Percentiles rank a stretch among this genome's conserved stretches.
These are phyloP conservation scores for Biscogniauxia sp. DNA, from an alignment of 2,329 filamentous ascomycete species.

Conservation along the genomic window DNA sequence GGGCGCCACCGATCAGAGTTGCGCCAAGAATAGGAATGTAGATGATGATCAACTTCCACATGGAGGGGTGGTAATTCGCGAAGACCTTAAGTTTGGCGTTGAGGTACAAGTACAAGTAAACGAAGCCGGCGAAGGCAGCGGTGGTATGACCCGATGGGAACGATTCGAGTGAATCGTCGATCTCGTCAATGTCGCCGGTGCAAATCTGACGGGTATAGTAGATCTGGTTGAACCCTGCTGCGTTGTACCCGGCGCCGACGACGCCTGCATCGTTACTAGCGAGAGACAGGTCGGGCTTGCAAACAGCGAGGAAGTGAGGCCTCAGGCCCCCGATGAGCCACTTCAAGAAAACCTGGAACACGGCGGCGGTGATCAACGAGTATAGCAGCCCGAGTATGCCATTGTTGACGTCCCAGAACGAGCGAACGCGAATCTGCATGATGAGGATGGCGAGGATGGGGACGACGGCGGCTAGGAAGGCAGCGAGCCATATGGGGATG, in stretches of 20 bases:
- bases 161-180: conserved; percentile 68
- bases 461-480: conserved; percentile 61
- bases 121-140: conserved; percentile 69
- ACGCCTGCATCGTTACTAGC: conserved; percentile 41
- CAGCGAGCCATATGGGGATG: conserved; percentile 68
- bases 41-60: conserved; percentile 69
- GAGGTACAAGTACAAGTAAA: conserved; percentile 70
- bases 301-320: conserved; percentile 71
- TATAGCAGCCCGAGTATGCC: conserved; percentile 68
- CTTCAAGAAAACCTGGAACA: conserved; percentile 76
- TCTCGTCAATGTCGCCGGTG: conserved; percentile 61
- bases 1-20: conserved; percentile 63
- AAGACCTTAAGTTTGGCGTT: conserved; percentile 79
- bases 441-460: conserved; percentile 64
- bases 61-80: conserved; percentile 66
- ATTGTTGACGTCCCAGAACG: conserved; percentile 71
- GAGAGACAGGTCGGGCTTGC: conserved; percentile 57
- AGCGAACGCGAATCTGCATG: conserved; percentile 66
- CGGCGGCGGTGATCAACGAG: conserved; percentile 65
- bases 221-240: conserved; percentile 53
- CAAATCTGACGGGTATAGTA: conserved; percentile 71
- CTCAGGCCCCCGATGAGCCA: conserved; percentile 70
- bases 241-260: conserved; percentile 42
- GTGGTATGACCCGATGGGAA: conserved; percentile 75
- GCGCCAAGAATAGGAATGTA: conserved; percentile 68